phyloP scores from a whole-genome alignment of 169 alveolate genomes.

The Babesia bovis region DNA sequence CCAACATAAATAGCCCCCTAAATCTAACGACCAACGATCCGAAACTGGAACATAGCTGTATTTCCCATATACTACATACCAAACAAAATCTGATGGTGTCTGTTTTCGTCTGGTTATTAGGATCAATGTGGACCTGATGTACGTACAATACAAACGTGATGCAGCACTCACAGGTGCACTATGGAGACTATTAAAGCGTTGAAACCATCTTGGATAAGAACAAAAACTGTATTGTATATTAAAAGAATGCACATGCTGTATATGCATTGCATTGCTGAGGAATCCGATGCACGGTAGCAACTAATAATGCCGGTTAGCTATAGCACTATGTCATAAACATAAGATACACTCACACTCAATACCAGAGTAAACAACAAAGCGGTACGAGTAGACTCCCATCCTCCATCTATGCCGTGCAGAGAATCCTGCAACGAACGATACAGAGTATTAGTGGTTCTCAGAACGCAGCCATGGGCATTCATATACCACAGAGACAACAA shows the following conservation, averaged over 20 bases:
- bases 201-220: neutral
- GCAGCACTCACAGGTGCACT: slow-evolving; percentile 4
- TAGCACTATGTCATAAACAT: too few relatives aligned
- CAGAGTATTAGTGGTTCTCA: slow-evolving; percentile 4
- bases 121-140: neutral
- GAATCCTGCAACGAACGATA: slow-evolving; percentile 8
- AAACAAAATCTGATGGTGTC: neutral
- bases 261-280: neutral
- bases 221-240: slow-evolving; percentile 16
- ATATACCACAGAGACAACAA: neutral
- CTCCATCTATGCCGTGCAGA: slow-evolving; percentile 29
- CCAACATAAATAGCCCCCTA: slow-evolving; percentile 14
- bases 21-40: neutral
- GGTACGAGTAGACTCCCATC: neutral
- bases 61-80: neutral
- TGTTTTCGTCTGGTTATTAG: neutral
- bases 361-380: neutral
- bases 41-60: neutral
- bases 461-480: slow-evolving; percentile 40
- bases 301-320: neutral
- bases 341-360: neutral
- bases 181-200: neutral
- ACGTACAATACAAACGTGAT: too few relatives aligned
- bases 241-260: neutral
- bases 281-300: neutral